Evolutionary conservation across 345 rosid species (phyloP).

Genomic region (Brassica cretica): DNA sequence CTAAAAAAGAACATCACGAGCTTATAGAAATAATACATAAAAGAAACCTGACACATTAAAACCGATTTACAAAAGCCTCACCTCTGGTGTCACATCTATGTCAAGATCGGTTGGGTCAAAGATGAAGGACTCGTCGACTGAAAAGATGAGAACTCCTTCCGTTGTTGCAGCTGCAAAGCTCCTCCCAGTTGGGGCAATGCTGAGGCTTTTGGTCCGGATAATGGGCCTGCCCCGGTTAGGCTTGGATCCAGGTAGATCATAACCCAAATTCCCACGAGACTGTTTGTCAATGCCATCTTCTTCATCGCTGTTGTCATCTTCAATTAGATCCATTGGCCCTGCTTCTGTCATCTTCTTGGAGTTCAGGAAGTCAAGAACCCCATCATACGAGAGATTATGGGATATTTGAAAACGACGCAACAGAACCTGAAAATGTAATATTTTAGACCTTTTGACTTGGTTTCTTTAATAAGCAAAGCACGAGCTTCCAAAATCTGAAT

Average conservation of each 20-base stretch:
- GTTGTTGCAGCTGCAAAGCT: neutral
- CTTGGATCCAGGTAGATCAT: slow-evolving; percentile 86
- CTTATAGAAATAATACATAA: neutral
- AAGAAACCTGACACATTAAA: slow-evolving; percentile 2
- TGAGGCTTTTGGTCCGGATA: slow-evolving; percentile 18
- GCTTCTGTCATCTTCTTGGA: slow-evolving; percentile 97
- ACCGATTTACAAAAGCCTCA: slow-evolving; percentile 32
- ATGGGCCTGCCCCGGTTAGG: slow-evolving; percentile 77
- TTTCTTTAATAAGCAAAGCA: slow-evolving; percentile 12
- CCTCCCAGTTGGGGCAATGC: neutral
- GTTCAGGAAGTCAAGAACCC: slow-evolving; percentile 88
- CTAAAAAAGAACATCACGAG: neutral
- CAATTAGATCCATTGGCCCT: slow-evolving; percentile 90
- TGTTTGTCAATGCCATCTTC: slow-evolving; percentile 88
- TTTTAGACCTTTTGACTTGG: slow-evolving; percentile 18
- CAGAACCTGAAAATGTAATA: slow-evolving; percentile 54
- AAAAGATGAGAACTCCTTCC: slow-evolving; percentile 75
- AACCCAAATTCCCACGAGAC: slow-evolving; percentile 67
- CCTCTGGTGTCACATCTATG: slow-evolving; percentile 55
- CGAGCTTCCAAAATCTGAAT: slow-evolving; percentile 18
- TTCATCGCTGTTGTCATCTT: slow-evolving; percentile 73
- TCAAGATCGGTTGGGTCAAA: slow-evolving; percentile 98
- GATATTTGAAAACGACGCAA: slow-evolving; percentile 86
- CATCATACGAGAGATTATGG: slow-evolving; percentile 81
- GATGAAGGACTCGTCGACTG: slow-evolving; percentile 86